Evolutionary conservation across 352 stramenopile genomes (phyloP).

Genomic region (Pythium folliculosum): DNA sequence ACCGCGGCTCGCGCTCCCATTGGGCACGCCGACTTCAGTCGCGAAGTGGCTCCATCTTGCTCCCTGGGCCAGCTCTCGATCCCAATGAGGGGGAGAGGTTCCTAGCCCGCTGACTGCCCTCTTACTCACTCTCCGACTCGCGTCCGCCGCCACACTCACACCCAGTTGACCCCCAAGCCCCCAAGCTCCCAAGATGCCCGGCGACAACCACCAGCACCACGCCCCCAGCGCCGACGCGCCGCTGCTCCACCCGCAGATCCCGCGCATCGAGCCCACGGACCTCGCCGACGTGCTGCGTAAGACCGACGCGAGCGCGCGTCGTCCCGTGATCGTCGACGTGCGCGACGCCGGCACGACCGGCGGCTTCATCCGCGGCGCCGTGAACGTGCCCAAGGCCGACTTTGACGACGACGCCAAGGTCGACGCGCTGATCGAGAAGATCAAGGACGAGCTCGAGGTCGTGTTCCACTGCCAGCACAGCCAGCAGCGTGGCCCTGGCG

Average conservation of each 20-base stretch:
- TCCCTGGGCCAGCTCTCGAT: neutral
- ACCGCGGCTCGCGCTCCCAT: neutral
- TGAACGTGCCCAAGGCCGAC: constrained; percentile 25
- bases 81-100: neutral
- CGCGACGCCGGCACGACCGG: constrained; percentile 30
- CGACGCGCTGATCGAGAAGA: constrained; percentile 22
- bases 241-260: constrained; percentile 23
- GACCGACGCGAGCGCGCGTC: neutral
- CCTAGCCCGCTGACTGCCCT: too few species aligned
- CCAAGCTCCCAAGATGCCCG: constrained; percentile 6
- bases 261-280: constrained; percentile 20
- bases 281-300: constrained; percentile 23
- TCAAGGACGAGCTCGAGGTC: constrained; percentile 25
- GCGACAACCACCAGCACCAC: constrained; percentile 12
- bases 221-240: constrained; percentile 3
- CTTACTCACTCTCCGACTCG: neutral
- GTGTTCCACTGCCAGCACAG: constrained; percentile 30
- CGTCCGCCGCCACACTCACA: neutral
- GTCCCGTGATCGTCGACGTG: constrained; percentile 33
- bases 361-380: constrained; percentile 30
- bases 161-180: neutral
- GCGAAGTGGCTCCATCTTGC: neutral
- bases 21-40: neutral
- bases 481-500: constrained; percentile 22
- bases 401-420: constrained; percentile 27